Percentiles rank a stretch among this genome's conserved stretches.
These are phyloP conservation scores for Podila verticillata DNA, from an alignment of 192 early-diverging fungal species.

Conservation along the genomic window DNA sequence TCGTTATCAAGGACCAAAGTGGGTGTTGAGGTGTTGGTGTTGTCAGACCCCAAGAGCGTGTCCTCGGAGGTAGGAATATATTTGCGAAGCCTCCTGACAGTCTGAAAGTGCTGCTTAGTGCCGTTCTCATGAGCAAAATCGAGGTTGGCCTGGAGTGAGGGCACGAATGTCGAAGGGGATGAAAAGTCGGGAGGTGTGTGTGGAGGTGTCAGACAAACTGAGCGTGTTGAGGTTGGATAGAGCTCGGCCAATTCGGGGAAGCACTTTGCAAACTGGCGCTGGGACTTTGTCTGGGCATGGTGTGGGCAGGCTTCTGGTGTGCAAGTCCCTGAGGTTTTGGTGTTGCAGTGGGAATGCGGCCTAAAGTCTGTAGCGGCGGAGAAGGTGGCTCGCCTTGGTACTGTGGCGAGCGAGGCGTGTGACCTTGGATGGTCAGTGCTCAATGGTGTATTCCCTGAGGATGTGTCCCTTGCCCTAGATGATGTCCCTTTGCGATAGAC, in stretches of 20 bases:
- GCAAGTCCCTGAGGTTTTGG: background rate
- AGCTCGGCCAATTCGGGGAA: constrained; percentile 1
- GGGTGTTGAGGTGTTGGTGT: background rate
- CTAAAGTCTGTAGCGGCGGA: background rate
- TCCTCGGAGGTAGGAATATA: background rate
- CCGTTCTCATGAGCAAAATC: too few species aligned
- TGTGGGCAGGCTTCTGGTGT: background rate
- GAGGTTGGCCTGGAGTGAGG: background rate
- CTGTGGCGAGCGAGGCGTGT: background rate
- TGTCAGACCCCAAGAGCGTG: background rate
- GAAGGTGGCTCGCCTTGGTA: background rate
- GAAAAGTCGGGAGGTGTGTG: constrained; percentile 1
- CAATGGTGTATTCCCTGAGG: too few species aligned
- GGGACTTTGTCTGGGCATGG: background rate
- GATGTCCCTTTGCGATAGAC: too few species aligned
- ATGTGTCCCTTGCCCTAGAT: too few species aligned
- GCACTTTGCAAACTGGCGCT: background rate
- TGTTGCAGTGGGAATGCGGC: background rate
- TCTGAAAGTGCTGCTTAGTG: too few species aligned
- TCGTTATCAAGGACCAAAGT: background rate
- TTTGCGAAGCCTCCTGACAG: too few species aligned
- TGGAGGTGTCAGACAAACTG: background rate
- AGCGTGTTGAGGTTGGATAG: background rate
- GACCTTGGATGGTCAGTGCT: too few species aligned
- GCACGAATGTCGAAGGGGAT: background rate